Evolutionary conservation across 805 yeast genomes (phyloP).

Genomic region (Yarrowia alimentaria): DNA sequence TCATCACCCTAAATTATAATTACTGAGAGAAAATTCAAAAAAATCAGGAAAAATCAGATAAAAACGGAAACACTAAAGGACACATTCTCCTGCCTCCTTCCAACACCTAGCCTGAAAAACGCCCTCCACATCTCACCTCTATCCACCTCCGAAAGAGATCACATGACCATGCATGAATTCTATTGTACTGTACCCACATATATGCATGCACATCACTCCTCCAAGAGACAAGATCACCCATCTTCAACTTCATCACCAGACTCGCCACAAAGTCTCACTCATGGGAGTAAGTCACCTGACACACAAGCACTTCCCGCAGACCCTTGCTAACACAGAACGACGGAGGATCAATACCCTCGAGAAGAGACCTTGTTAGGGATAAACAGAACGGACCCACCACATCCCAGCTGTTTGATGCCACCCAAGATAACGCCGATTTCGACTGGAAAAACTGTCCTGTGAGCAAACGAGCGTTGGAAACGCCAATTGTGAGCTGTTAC

Average conservation of each 20-base stretch:
- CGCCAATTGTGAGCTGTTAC: conserved; percentile 63
- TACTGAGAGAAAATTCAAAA: too few species aligned
- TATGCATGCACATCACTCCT: too few species aligned
- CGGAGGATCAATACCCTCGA: conserved; percentile 67
- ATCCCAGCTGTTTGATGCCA: conserved; percentile 33
- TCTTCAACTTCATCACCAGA: too few species aligned
- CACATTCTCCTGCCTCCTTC: too few species aligned
- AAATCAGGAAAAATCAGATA: too few species aligned
- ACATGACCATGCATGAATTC: conserved; percentile 1
- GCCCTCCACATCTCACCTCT: background rate
- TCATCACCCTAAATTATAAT: too few species aligned
- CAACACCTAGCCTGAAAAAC: too few species aligned
- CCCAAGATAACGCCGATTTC: conserved; percentile 35
- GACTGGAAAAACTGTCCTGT: conserved; percentile 50
- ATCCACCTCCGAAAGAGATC: background rate
- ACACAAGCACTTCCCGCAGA: background rate
- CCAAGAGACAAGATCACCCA: too few species aligned
- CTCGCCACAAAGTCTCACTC: too few species aligned
- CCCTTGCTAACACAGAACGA: conserved; percentile 42
- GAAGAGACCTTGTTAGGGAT: conserved; percentile 49
- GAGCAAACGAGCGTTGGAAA: conserved; percentile 44
- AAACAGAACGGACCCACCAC: conserved; percentile 33
- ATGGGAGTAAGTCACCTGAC: conserved; percentile 10
- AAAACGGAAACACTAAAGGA: too few species aligned
- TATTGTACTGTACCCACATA: too few species aligned